A percentile compares a stretch with the other conserved stretches of the same genome.
Conservation (phyloP, 768 basidiomycete genomes). For the Amyloporia xantha region DNA sequence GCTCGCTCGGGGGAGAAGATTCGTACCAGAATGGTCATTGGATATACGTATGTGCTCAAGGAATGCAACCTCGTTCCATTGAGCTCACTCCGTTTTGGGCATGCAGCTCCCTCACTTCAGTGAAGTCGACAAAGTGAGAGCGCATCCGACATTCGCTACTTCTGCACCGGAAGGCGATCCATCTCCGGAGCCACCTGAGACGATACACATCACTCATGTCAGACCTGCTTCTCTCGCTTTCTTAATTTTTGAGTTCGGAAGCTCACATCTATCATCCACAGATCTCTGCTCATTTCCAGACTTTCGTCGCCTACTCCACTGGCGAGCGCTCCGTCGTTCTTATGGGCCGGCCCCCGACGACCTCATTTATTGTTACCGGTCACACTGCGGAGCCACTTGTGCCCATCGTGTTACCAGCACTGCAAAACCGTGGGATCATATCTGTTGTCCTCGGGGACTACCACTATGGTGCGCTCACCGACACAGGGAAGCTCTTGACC, state of each 20-base stretch:
- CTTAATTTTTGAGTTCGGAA: conserved; percentile 8
- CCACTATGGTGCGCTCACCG: conserved; percentile 82
- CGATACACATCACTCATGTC: conserved; percentile 74
- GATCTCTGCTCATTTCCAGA: conserved; percentile 79
- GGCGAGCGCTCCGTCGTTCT: conserved; percentile 67
- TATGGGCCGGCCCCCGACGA: conserved; percentile 50
- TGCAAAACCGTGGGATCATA: conserved; percentile 77
- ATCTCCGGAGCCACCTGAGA: conserved; percentile 28
- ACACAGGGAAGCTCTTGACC: conserved; percentile 66
- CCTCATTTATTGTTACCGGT: not conserved
- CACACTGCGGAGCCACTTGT: not conserved
- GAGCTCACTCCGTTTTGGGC: not conserved
- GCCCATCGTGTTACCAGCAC: conserved; percentile 60
- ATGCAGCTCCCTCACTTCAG: conserved; percentile 71
- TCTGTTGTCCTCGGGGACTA: conserved; percentile 91
- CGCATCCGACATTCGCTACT: conserved; percentile 29
- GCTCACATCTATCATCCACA: conserved; percentile 31
- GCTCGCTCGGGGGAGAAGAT: conserved; percentile 37
- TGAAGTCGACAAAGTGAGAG: conserved; percentile 45
- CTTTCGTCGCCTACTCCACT: conserved; percentile 79
- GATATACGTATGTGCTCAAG: conserved; percentile 59
- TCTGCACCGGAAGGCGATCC: conserved; percentile 18
- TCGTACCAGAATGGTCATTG: conserved; percentile 38
- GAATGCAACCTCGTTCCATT: not conserved
- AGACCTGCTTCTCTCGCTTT: conserved; percentile 18